phyloP scores from a whole-genome alignment of 2,329 filamentous ascomycete genomes.

The Chrysoporthe austroafricana region DNA sequence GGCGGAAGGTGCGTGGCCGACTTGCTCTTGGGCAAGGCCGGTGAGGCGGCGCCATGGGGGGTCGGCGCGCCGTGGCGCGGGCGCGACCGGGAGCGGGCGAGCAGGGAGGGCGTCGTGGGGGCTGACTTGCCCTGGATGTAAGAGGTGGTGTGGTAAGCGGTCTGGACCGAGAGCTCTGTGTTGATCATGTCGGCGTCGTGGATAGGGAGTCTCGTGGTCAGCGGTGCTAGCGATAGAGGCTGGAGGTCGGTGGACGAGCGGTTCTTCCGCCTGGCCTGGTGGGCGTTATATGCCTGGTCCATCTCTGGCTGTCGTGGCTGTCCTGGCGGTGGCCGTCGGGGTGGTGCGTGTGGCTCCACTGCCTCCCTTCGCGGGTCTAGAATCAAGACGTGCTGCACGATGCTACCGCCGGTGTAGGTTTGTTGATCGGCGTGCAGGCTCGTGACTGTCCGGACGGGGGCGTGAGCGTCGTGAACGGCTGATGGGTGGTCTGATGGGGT shows the following conservation, averaged over 20 bases:
- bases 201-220: constrained; percentile 64
- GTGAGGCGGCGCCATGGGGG: constrained; percentile 38
- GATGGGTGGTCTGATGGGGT: constrained; percentile 24
- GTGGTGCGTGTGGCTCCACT: not conserved
- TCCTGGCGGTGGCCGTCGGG: not conserved
- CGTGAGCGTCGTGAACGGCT: constrained; percentile 17
- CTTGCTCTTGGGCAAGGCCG: constrained; percentile 61
- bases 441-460: not conserved
- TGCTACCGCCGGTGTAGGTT: not conserved
- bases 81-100: constrained; percentile 60
- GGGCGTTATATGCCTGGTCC: constrained; percentile 66
- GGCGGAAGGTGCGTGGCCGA: constrained; percentile 59
- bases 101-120: constrained; percentile 65
- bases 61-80: constrained; percentile 46
- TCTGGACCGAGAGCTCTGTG: constrained; percentile 36
- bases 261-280: constrained; percentile 61
- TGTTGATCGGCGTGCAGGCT: constrained; percentile 14
- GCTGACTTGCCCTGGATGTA: constrained; percentile 67
- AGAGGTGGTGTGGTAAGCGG: constrained; percentile 45
- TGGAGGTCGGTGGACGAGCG: constrained; percentile 63
- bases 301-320: constrained; percentile 40
- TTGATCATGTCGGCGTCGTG: constrained; percentile 54
- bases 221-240: constrained; percentile 65
- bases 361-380: not conserved
- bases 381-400: not conserved